Percentiles rank a stretch among this genome's conserved stretches.
phyloP scores from a whole-genome alignment of 1,284 basidiomycete species.

The Taiwanofungus camphoratus region DNA sequence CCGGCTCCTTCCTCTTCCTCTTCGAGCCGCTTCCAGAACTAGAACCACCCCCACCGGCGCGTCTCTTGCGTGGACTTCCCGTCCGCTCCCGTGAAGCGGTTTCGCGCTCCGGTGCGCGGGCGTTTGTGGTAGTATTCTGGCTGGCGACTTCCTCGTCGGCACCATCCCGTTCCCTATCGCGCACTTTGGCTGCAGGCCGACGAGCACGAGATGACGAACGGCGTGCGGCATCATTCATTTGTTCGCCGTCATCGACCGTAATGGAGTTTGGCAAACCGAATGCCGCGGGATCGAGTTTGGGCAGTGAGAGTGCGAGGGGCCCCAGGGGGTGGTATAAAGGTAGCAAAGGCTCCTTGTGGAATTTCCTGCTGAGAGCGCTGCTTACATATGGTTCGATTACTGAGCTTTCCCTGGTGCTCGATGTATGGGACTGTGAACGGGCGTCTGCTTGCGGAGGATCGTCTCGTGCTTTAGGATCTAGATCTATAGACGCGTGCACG shows the following conservation, averaged over 20 bases:
- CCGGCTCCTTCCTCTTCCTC: constrained; percentile 53
- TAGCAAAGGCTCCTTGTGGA: constrained; percentile 39
- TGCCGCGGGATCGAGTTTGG: constrained; percentile 51
- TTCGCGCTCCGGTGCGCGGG: constrained; percentile 11
- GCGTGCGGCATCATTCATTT: constrained; percentile 32
- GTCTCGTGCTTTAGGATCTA: neutral
- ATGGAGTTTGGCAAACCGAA: constrained; percentile 40
- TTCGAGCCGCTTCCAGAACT: constrained; percentile 41
- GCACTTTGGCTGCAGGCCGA: constrained; percentile 46
- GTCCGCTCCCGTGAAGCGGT: constrained; percentile 11
- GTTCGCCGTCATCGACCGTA: constrained; percentile 26
- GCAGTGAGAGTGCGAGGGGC: constrained; percentile 57
- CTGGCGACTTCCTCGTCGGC: constrained; percentile 13
- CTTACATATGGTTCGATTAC: neutral
- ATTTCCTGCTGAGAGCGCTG: neutral
- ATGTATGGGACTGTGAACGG: neutral
- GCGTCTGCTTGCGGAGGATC: neutral
- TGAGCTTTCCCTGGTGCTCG: neutral
- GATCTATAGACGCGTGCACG: neutral
- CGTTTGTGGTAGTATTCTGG: constrained; percentile 8
- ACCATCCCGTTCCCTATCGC: constrained; percentile 37
- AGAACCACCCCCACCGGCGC: constrained; percentile 23
- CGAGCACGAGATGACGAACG: constrained; percentile 44
- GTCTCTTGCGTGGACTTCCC: constrained; percentile 32
- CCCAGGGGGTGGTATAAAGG: constrained; percentile 69